Evolutionary conservation across 148 eudicot genomes (phyloP).

Genomic region (Diospyros lotus): DNA sequence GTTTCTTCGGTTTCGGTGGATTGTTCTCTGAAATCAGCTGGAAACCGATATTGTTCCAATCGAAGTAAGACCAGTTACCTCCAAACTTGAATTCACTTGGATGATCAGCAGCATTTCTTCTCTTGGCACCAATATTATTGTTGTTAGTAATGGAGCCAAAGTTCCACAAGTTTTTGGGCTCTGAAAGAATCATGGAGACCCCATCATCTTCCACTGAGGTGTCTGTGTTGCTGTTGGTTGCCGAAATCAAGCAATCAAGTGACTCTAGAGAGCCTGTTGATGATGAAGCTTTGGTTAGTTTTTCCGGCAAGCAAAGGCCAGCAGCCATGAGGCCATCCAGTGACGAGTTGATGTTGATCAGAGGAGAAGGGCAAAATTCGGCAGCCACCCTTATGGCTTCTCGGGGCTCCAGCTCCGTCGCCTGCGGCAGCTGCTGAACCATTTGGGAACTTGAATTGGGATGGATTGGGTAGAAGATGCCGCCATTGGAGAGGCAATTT

Average conservation of each 20-base stretch:
- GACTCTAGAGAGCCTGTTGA: constrained; percentile 39
- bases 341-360: background rate
- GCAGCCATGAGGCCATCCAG: constrained; percentile 8
- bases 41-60: constrained; percentile 1
- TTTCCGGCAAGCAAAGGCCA: background rate
- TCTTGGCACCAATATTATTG: constrained; percentile 7
- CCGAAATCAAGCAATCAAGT: constrained; percentile 44
- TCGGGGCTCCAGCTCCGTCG: background rate
- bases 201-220: constrained; percentile 42
- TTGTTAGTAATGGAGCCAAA: background rate
- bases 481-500: background rate
- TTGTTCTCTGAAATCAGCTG: constrained; percentile 11
- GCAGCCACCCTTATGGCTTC: background rate
- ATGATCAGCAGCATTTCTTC: constrained; percentile 3
- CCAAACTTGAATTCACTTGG: background rate
- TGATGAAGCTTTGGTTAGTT: constrained; percentile 2
- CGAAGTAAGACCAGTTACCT: background rate
- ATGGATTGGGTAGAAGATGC: too few relatives aligned
- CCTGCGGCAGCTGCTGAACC: constrained; percentile 2
- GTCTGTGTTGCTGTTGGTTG: constrained; percentile 49
- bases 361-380: background rate
- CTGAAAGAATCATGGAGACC: constrained; percentile 47
- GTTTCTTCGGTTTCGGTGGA: constrained; percentile 18
- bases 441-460: background rate
- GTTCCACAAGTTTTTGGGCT: constrained; percentile 29